These are phyloP conservation scores for Penicillium thymicola DNA, from an alignment of 2,329 filamentous ascomycete genomes.

Conservation along the genomic window DNA sequence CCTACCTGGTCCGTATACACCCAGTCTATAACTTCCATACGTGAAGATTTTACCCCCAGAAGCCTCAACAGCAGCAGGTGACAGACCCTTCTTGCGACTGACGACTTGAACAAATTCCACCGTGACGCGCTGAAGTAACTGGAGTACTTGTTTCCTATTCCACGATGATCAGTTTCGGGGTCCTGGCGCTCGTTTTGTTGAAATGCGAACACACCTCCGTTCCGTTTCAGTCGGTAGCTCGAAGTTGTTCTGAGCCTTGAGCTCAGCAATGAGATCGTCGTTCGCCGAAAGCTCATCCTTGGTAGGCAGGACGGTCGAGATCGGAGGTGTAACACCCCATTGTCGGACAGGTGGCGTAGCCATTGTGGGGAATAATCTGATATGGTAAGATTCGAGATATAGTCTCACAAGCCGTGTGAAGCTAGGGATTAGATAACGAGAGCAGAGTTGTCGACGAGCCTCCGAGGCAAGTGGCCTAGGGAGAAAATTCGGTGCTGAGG, in stretches of 20 bases:
- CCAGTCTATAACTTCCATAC: conserved; percentile 91
- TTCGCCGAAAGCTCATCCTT: conserved; percentile 73
- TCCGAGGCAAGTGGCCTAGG: neutral
- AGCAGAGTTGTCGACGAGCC: neutral
- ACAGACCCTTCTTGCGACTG: conserved; percentile 68
- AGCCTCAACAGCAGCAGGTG: conserved; percentile 73
- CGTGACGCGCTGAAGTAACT: conserved; percentile 73
- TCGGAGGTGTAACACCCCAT: conserved; percentile 78
- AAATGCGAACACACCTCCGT: conserved; percentile 60
- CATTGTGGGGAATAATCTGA: conserved; percentile 26
- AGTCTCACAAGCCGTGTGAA: conserved; percentile 3
- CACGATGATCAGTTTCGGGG: conserved; percentile 3
- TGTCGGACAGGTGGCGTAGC: conserved; percentile 41
- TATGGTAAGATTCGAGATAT: neutral
- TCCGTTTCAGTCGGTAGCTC: conserved; percentile 79
- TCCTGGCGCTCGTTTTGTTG: neutral
- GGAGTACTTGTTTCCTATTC: conserved; percentile 66
- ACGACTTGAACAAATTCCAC: conserved; percentile 84
- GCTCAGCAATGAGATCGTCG: conserved; percentile 74
- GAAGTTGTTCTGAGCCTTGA: conserved; percentile 88
- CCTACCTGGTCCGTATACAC: conserved; percentile 78
- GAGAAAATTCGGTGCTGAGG: neutral
- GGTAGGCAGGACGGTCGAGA: conserved; percentile 74
- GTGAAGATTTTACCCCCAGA: conserved; percentile 92
- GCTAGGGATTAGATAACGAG: conserved; percentile 18